Percentiles rank a stretch among this genome's conserved stretches.
Evolutionary conservation across 1,284 basidiomycete genomes (phyloP).

Genomic region (Sporisorium scitamineum): DNA sequence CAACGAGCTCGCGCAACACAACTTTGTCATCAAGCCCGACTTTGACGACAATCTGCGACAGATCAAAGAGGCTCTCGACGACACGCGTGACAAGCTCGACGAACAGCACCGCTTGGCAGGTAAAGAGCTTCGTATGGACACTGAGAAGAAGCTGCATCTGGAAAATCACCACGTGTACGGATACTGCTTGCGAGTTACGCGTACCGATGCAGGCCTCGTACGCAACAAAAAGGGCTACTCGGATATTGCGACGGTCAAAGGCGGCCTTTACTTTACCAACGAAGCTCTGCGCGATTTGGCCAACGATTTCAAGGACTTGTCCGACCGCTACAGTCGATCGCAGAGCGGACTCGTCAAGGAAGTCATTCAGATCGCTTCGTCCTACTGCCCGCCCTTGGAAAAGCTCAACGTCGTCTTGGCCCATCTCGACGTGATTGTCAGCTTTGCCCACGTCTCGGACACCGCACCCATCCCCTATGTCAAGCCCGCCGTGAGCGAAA

Average conservation of each 20-base stretch:
- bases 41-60: slow-evolving; percentile 82
- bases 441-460: slow-evolving; percentile 89
- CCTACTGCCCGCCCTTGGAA: slow-evolving; percentile 89
- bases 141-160: slow-evolving; percentile 95
- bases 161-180: slow-evolving; percentile 92
- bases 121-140: slow-evolving; percentile 82
- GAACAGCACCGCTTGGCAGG: slow-evolving; percentile 82
- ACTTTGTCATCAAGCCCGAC: slow-evolving; percentile 92
- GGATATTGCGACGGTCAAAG: slow-evolving; percentile 87
- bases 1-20: slow-evolving; percentile 83
- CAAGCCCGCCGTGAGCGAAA: slow-evolving; percentile 75
- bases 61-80: slow-evolving; percentile 78
- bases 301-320: slow-evolving; percentile 80
- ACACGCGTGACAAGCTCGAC: slow-evolving; percentile 84
- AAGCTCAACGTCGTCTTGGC: slow-evolving; percentile 88
- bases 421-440: slow-evolving; percentile 87
- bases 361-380: slow-evolving; percentile 85
- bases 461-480: slow-evolving; percentile 89
- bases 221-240: slow-evolving; percentile 80
- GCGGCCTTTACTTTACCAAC: slow-evolving; percentile 93
- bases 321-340: slow-evolving; percentile 79
- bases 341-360: slow-evolving; percentile 90
- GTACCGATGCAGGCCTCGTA: slow-evolving; percentile 80
- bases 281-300: slow-evolving; percentile 79
- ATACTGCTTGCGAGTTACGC: slow-evolving; percentile 90